Conservation (phyloP, 352 stramenopile species). For the Thalassiosira sp. region DNA sequence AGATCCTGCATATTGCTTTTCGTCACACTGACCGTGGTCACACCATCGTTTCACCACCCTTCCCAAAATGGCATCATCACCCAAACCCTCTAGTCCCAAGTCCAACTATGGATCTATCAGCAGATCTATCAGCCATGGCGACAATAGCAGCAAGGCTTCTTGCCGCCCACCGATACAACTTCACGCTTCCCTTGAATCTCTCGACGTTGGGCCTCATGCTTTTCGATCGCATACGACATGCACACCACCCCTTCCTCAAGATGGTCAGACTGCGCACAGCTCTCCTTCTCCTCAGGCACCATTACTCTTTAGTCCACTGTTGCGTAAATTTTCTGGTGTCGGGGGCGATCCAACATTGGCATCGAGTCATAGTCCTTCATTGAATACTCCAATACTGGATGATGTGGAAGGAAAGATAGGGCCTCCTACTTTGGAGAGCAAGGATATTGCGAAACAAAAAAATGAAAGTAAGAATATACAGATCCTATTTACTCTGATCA, state of each 20-base stretch:
- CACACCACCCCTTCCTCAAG: background rate
- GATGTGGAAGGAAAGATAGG: background rate
- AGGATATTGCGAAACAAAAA: slow-evolving; percentile 6
- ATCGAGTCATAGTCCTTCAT: slow-evolving; percentile 13
- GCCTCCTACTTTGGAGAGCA: background rate
- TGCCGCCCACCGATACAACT: slow-evolving; percentile 12
- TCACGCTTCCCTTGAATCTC: slow-evolving; percentile 25
- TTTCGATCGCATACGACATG: slow-evolving; percentile 12
- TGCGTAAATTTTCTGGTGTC: slow-evolving; percentile 22
- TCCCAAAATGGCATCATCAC: background rate
- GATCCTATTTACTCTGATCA: background rate
- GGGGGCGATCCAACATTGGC: background rate
- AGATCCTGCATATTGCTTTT: too few relatives aligned
- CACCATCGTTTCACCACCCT: too few relatives aligned
- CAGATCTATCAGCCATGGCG: background rate
- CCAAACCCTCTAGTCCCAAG: background rate
- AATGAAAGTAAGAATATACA: slow-evolving; percentile 24
- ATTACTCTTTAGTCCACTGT: slow-evolving; percentile 23
- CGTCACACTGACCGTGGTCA: too few relatives aligned
- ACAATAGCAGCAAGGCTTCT: slow-evolving; percentile 7
- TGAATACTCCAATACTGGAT: slow-evolving; percentile 9
- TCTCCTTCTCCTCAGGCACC: background rate
- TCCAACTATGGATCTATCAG: slow-evolving; percentile 6
- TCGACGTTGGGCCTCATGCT: slow-evolving; percentile 24
- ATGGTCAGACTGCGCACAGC: background rate